phyloP scores from a whole-genome alignment of 140 eudicot species.

The Flaveria floridana region DNA sequence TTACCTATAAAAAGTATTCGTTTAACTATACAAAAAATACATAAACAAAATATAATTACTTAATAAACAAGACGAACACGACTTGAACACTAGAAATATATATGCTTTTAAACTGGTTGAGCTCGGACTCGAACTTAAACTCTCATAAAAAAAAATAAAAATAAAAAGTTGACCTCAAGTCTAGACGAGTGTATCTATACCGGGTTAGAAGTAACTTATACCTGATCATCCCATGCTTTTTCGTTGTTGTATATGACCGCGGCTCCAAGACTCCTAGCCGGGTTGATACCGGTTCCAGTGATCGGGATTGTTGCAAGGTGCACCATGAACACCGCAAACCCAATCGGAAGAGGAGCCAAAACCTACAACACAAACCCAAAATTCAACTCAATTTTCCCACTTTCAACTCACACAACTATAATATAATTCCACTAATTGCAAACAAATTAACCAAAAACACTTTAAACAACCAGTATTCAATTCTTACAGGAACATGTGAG shows the following conservation, averaged over 20 bases:
- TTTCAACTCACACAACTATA: no score
- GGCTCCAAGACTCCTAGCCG: conserved; percentile 60
- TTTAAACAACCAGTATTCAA: background rate
- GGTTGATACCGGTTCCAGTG: conserved; percentile 63
- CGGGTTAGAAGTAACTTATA: background rate
- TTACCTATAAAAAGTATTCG: no score
- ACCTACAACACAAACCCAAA: conserved; percentile 27
- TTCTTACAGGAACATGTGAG: conserved; percentile 82
- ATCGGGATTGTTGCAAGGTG: conserved; percentile 57
- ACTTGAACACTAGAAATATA: no score
- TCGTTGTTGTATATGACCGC: conserved; percentile 51
- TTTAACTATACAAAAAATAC: no score
- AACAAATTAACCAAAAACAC: background rate
- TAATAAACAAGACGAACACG: no score
- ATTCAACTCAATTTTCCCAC: background rate
- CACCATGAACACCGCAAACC: conserved; percentile 61
- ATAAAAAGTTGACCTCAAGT: no score
- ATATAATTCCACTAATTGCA: background rate
- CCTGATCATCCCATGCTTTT: conserved; percentile 58
- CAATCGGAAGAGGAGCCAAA: conserved; percentile 57
- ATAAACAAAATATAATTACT: no score
- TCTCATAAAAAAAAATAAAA: no score
- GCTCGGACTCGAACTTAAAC: no score
- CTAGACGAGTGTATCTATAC: no score
- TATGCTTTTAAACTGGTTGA: no score